Evolutionary conservation across 2,329 filamentous ascomycete species (phyloP).

Genomic region (Colletotrichum sp.): DNA sequence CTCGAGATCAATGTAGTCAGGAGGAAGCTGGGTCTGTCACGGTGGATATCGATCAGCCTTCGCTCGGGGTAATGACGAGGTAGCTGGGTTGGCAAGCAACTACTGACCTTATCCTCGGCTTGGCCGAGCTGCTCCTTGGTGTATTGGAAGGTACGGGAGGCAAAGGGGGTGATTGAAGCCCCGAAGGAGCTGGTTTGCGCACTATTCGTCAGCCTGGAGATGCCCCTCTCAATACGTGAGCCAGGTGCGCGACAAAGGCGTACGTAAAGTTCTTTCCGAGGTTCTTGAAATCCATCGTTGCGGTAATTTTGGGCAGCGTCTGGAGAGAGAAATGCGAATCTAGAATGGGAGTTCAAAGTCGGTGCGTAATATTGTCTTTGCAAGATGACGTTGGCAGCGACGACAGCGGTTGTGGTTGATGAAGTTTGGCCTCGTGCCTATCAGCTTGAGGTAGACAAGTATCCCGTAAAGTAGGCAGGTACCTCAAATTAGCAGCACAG

Average conservation of each 20-base stretch:
- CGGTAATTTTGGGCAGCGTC: neutral
- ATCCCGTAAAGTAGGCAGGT: neutral
- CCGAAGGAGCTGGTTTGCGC: constrained; percentile 62
- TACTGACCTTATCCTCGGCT: constrained; percentile 84
- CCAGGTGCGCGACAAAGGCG: constrained; percentile 31
- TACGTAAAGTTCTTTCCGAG: constrained; percentile 63
- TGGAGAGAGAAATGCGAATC: neutral
- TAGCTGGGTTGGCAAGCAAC: neutral
- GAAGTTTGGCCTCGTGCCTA: constrained; percentile 13
- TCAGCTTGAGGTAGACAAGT: constrained; percentile 14
- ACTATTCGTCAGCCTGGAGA: constrained; percentile 14
- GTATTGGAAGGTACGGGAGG: constrained; percentile 93
- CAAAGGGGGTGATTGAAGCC: constrained; percentile 88
- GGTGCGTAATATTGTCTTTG: neutral
- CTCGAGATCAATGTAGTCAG: constrained; percentile 98
- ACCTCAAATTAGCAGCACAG: constrained; percentile 13
- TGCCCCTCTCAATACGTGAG: neutral
- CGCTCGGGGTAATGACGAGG: neutral
- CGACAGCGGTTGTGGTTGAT: neutral
- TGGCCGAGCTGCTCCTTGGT: constrained; percentile 97
- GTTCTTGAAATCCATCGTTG: constrained; percentile 63
- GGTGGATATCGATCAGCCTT: constrained; percentile 14
- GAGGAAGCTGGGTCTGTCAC: constrained; percentile 86
- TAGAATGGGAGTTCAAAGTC: neutral
- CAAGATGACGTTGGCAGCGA: neutral